Conservation (phyloP, 2,329 filamentous ascomycete genomes). For the Emmonsiellopsis sp. region DNA sequence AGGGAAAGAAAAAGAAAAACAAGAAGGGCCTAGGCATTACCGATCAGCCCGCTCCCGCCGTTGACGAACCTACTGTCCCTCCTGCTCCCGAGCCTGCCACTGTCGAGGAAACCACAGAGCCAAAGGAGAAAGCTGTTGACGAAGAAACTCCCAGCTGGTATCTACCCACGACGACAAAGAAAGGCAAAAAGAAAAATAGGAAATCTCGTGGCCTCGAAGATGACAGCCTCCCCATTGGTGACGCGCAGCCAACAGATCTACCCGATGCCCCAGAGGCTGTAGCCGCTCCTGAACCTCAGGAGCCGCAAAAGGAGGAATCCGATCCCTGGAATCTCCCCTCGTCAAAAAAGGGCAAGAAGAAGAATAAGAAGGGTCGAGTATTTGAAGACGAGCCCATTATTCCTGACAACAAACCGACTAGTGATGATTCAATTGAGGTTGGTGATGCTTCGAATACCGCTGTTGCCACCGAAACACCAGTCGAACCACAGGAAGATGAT, state of each 20-base stretch:
- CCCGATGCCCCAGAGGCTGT: not conserved
- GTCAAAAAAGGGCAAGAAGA: constrained; percentile 1
- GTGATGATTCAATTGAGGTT: not conserved
- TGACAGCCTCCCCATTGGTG: not conserved
- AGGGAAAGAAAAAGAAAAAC: not conserved
- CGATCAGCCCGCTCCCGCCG: not conserved
- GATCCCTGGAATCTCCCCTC: not conserved
- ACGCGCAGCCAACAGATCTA: not conserved
- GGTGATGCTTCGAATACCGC: not conserved
- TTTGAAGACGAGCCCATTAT: not conserved
- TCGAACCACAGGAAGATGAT: not conserved
- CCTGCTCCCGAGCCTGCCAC: not conserved
- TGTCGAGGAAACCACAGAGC: not conserved
- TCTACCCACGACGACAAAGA: constrained; percentile 1
- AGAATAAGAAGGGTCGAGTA: not conserved
- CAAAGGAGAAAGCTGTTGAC: not conserved
- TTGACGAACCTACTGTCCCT: not conserved
- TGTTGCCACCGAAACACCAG: not conserved
- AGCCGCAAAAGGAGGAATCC: not conserved
- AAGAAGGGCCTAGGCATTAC: not conserved
- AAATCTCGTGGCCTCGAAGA: constrained; percentile 4
- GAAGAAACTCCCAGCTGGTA: not conserved
- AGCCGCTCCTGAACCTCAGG: not conserved
- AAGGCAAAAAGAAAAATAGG: constrained; percentile 13
- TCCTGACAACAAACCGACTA: not conserved